These are phyloP conservation scores for Metschnikowia lachancei DNA, from an alignment of 805 yeast species.

Conservation along the genomic window DNA sequence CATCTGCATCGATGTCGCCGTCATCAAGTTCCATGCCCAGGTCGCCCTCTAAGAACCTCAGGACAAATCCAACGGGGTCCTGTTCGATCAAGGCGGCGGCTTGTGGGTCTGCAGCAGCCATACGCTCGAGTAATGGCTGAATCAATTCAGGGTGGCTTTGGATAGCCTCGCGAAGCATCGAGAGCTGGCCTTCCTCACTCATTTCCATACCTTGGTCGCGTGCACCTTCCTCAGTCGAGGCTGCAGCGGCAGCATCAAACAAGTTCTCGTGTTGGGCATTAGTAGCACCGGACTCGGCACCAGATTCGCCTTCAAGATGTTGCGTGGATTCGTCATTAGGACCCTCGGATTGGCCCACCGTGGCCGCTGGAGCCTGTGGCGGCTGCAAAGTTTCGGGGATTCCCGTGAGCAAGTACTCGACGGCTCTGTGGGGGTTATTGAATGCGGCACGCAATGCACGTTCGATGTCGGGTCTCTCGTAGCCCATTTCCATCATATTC, in stretches of 20 bases:
- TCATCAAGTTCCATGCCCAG: constrained; percentile 37
- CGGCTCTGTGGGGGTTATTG: constrained; percentile 97
- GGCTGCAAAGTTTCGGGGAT: constrained; percentile 64
- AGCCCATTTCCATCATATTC: constrained; percentile 95
- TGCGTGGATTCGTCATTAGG: constrained; percentile 8
- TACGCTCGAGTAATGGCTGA: constrained; percentile 76
- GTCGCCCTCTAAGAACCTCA: constrained; percentile 63
- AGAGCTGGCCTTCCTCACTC: constrained; percentile 47
- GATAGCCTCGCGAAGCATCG: constrained; percentile 67
- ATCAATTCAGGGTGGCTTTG: constrained; percentile 86
- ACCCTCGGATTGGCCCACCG: constrained; percentile 19
- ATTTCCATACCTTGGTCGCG: constrained; percentile 24
- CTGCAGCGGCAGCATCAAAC: constrained; percentile 50
- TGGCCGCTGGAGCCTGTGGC: constrained; percentile 23
- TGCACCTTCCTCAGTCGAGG: constrained; percentile 28
- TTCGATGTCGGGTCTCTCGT: constrained; percentile 81
- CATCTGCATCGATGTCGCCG: constrained; percentile 34
- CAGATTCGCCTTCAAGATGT: constrained; percentile 2
- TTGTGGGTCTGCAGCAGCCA: constrained; percentile 81
- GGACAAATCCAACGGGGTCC: constrained; percentile 87
- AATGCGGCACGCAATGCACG: constrained; percentile 91
- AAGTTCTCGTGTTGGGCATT: constrained; percentile 39
- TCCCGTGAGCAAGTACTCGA: constrained; percentile 88
- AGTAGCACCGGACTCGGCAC: not conserved
- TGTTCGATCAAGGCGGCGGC: constrained; percentile 73